Conservation (phyloP, 2,329 filamentous ascomycete species). For the Geosmithia morbida region DNA sequence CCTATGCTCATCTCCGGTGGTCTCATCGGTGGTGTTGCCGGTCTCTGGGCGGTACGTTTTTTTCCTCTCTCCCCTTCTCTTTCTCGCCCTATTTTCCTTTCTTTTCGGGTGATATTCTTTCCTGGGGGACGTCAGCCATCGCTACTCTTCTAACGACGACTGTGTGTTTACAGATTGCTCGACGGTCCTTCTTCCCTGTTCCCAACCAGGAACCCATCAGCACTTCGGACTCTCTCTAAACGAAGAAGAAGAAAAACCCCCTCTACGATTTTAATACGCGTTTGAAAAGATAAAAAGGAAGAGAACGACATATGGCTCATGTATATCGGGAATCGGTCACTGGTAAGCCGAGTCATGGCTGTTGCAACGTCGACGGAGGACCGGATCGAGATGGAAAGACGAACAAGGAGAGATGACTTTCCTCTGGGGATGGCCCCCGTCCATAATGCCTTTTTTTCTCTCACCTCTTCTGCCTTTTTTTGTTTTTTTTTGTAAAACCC, state of each 20-base stretch:
- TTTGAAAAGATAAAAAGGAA: not conserved
- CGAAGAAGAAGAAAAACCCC: not conserved
- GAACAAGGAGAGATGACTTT: too few relatives aligned
- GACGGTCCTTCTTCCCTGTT: constrained; percentile 26
- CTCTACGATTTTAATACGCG: not conserved
- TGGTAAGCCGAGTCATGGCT: not conserved
- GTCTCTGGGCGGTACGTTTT: constrained; percentile 72
- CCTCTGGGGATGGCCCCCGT: not conserved
- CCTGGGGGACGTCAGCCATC: too few relatives aligned
- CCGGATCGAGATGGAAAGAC: too few relatives aligned
- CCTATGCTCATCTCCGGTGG: constrained; percentile 92
- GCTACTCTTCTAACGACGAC: not conserved
- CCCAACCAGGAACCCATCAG: constrained; percentile 12
- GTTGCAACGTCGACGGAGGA: too few relatives aligned
- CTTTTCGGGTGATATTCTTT: constrained; percentile 2
- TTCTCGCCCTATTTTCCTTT: not conserved
- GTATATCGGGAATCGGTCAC: not conserved
- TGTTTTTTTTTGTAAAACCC: not conserved
- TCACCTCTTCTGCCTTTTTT: too few relatives aligned
- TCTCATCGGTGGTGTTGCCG: constrained; percentile 75
- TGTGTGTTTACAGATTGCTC: constrained; percentile 15
- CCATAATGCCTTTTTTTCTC: not conserved
- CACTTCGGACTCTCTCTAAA: constrained; percentile 4
- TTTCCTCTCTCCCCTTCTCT: not conserved
- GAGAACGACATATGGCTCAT: not conserved